These are phyloP conservation scores for Dryadomyces quercus-mongolicae DNA, from an alignment of 2,329 filamentous ascomycete species.

Conservation along the genomic window DNA sequence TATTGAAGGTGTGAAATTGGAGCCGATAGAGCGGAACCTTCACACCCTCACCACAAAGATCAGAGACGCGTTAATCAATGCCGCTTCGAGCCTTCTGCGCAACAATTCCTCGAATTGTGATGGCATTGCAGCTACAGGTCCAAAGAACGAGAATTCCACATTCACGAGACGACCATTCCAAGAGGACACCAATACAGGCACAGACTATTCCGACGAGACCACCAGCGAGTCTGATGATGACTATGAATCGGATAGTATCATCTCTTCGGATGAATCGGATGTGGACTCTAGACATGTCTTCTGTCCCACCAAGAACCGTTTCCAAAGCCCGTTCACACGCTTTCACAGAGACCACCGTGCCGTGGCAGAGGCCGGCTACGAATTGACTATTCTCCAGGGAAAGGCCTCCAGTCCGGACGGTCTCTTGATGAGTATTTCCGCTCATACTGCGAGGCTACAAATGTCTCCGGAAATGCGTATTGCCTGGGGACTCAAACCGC, in stretches of 20 bases:
- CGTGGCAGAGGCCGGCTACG: conserved; percentile 56
- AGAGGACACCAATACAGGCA: too few relatives aligned
- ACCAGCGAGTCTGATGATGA: conserved; percentile 16
- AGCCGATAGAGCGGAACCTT: background rate
- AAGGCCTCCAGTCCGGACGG: conserved; percentile 26
- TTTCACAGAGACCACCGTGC: conserved; percentile 31
- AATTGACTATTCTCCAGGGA: conserved; percentile 48
- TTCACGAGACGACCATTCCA: too few relatives aligned
- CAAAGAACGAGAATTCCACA: too few relatives aligned
- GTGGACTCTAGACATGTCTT: conserved; percentile 3
- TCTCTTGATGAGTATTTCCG: conserved; percentile 52
- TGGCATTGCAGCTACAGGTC: too few relatives aligned
- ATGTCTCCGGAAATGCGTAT: conserved; percentile 63
- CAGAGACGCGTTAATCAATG: background rate
- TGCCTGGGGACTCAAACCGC: conserved; percentile 58
- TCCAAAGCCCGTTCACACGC: background rate
- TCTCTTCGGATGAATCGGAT: conserved; percentile 8
- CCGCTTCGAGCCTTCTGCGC: background rate
- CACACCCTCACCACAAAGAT: background rate
- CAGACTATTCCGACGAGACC: conserved; percentile 12
- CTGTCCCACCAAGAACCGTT: background rate
- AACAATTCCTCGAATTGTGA: background rate
- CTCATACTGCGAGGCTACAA: conserved; percentile 55
- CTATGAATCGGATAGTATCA: background rate
- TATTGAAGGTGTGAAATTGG: background rate